phyloP scores from a whole-genome alignment of 768 basidiomycete species.

The Suillus discolor region DNA sequence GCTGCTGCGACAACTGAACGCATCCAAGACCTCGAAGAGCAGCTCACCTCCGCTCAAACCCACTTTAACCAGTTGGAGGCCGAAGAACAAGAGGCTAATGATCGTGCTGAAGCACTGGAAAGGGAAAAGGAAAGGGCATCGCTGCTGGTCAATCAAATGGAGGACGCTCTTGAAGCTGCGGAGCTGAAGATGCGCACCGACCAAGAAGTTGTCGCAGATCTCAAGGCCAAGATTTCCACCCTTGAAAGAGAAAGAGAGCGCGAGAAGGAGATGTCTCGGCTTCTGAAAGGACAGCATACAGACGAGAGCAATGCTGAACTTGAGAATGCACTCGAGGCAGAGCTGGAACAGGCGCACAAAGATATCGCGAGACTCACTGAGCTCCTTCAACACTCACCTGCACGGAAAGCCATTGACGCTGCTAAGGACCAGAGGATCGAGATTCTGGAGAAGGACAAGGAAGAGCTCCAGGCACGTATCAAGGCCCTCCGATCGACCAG shows the following conservation, averaged over 20 bases:
- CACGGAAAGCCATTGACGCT: constrained; percentile 74
- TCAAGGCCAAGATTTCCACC: constrained; percentile 52
- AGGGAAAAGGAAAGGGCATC: constrained; percentile 53
- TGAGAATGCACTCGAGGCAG: constrained; percentile 65
- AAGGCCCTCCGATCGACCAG: constrained; percentile 55
- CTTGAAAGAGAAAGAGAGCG: constrained; percentile 61
- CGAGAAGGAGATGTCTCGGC: constrained; percentile 27
- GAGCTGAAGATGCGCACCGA: constrained; percentile 72
- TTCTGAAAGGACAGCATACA: constrained; percentile 20
- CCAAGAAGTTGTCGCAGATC: constrained; percentile 50
- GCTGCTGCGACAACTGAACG: constrained; percentile 52
- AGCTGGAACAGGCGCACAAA: constrained; percentile 74
- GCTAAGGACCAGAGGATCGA: constrained; percentile 78
- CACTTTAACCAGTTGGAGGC: constrained; percentile 45
- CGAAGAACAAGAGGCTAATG: constrained; percentile 49
- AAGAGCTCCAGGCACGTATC: constrained; percentile 74
- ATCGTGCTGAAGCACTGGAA: constrained; percentile 53
- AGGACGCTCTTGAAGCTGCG: constrained; percentile 74
- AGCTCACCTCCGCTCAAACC: constrained; percentile 50
- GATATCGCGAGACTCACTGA: constrained; percentile 75
- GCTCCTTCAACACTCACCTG: constrained; percentile 70
- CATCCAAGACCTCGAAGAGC: constrained; percentile 57
- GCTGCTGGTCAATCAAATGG: constrained; percentile 66
- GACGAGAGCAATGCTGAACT: constrained; percentile 54
- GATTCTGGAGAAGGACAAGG: constrained; percentile 74